Evolutionary conservation across 2,329 filamentous ascomycete genomes (phyloP), one percentile per base, ranked within the genome.

Genomic region (Sporothrix humicola): DNA sequence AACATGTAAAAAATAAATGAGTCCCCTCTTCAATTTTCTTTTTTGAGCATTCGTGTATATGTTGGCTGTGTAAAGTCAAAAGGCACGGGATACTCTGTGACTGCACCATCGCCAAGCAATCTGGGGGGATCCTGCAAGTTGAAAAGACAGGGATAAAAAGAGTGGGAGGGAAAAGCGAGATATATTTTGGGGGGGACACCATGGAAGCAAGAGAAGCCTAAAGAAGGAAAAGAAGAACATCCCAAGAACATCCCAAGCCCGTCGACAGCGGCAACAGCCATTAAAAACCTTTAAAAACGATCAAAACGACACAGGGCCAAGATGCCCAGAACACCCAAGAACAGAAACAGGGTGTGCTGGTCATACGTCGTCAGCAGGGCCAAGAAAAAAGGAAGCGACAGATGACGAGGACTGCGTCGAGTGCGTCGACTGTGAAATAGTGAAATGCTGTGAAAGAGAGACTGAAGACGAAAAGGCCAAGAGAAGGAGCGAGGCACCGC

Each of bases 21-120:
- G n/a, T 23, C 61, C 23, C 2, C 46, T 31, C 15, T 20, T 56
- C 20, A 20, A 56, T 44, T 42, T 59, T 37, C 17, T 20, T 26
- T 4, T 23, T 58, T 58, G n/a, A 8, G n/a, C 17, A 37, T 61
- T 31, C 37, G 26, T 59, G 56, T 61, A 17, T 61, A 17, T 42
- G 31, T 42, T 42, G 12, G 42, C 3, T 61, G 2, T 56, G 52
- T 54, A 54, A 20, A 8, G 31, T 37, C 31, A 37, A 37, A 7
- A 37, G 7, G 31, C 31, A 37, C 31, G 31, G 31, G 31, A 37
- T 37, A 50, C 48, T 13, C 48, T 46, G 31, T 66, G 63, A 13
- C 48, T 56, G 26, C 26, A 52, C 52, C 69, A 59, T 31, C 23
- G 71, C 71, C 71, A 73, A 68, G 61, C 23, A 72, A 58, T 56